phyloP scores from a whole-genome alignment of 1,284 basidiomycete species.

The Ustilago xerochloae region DNA sequence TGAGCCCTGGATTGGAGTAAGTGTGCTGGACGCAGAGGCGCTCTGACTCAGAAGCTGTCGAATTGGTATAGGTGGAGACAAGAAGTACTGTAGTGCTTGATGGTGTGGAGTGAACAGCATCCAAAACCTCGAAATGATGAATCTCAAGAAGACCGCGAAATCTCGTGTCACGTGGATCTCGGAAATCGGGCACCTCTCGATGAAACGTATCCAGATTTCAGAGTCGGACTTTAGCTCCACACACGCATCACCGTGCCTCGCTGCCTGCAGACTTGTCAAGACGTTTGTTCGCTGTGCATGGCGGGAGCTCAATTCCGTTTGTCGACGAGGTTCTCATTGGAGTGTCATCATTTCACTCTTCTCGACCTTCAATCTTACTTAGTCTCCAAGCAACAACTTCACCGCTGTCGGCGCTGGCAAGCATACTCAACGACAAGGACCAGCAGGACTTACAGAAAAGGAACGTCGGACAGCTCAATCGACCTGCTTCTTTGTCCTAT shows the following conservation, averaged over 20 bases:
- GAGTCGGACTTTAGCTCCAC: conserved; percentile 17
- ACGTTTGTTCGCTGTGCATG: background rate
- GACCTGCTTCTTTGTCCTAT: too few species aligned
- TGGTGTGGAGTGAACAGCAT: conserved; percentile 8
- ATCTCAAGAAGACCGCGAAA: conserved; percentile 26
- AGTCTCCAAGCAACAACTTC: background rate
- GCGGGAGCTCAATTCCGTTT: conserved; percentile 9
- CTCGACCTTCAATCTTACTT: background rate
- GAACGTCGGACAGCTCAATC: too few species aligned
- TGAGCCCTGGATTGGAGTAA: too few species aligned
- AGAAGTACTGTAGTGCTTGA: background rate
- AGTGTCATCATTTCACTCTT: background rate
- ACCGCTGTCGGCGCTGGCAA: too few species aligned
- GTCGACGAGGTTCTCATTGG: background rate
- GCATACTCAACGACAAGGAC: too few species aligned
- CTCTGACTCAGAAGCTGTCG: too few species aligned
- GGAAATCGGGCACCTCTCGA: background rate
- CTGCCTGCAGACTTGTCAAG: too few species aligned
- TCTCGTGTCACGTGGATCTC: conserved; percentile 24
- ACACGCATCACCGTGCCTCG: background rate
- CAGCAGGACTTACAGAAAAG: too few species aligned
- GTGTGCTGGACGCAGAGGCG: too few species aligned
- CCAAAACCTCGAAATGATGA: background rate
- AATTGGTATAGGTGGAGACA: background rate
- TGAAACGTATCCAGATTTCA: conserved; percentile 1